Evolutionary conservation across 148 eudicot species (phyloP).

Genomic region (Vaccinium vitisidaea): DNA sequence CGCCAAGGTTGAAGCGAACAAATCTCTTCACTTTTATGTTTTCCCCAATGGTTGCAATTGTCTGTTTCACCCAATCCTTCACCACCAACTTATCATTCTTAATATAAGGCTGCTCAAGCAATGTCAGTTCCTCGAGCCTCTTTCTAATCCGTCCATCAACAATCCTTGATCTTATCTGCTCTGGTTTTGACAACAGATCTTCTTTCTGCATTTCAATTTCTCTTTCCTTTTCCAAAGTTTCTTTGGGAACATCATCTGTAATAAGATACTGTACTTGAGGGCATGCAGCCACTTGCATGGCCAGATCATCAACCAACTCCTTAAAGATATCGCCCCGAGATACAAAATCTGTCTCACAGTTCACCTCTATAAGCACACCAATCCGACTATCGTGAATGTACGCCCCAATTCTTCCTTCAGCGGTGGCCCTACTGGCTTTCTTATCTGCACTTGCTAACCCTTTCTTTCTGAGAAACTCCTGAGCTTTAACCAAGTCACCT

Average conservation of each 20-base stretch:
- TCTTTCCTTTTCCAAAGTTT: slow-evolving; percentile 68
- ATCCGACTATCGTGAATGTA: slow-evolving; percentile 92
- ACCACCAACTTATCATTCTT: slow-evolving; percentile 86
- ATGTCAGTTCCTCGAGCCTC: slow-evolving; percentile 87
- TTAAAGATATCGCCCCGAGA: slow-evolving; percentile 90
- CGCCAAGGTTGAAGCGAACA: slow-evolving; percentile 77
- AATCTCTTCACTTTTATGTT: slow-evolving; percentile 89
- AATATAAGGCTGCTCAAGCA: slow-evolving; percentile 92
- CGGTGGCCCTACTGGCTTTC: slow-evolving; percentile 82
- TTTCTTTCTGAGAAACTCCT: slow-evolving; percentile 88
- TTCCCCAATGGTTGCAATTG: slow-evolving; percentile 88
- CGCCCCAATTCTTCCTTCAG: slow-evolving; percentile 93
- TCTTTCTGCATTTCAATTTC: slow-evolving; percentile 94
- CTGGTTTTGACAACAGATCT: slow-evolving; percentile 85
- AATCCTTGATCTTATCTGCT: slow-evolving; percentile 78
- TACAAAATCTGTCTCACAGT: slow-evolving; percentile 96
- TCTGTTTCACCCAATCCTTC: slow-evolving; percentile 90
- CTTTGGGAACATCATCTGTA: slow-evolving; percentile 80
- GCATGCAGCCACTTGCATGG: slow-evolving; percentile 99
- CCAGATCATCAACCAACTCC: slow-evolving; percentile 83
- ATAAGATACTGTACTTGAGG: slow-evolving; percentile 81
- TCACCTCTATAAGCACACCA: slow-evolving; percentile 85
- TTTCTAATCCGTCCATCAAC: slow-evolving; percentile 90
- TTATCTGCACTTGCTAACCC: slow-evolving; percentile 96
- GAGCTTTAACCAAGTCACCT: slow-evolving; percentile 78